A percentile compares a stretch with the other conserved stretches of the same genome.
phyloP scores from a whole-genome alignment of 2,329 filamentous ascomycete genomes.

The Paecilomyces sp. region DNA sequence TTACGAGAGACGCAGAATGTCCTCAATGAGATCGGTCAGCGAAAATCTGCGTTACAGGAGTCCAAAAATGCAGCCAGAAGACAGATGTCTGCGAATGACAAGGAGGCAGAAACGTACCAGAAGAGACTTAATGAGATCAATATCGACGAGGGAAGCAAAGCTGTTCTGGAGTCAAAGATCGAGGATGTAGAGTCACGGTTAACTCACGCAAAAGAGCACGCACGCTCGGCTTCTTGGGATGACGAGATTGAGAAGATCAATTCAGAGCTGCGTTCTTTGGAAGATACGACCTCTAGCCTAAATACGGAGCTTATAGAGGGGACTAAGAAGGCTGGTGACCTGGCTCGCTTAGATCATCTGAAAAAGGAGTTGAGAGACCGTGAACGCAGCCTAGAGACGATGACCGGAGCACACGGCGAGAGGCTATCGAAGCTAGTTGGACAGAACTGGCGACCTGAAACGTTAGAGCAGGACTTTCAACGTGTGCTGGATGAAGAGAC shows the following conservation, averaged over 20 bases:
- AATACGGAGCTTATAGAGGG: constrained; percentile 76
- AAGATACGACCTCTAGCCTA: constrained; percentile 64
- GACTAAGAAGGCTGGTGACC: constrained; percentile 71
- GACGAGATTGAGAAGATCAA: constrained; percentile 61
- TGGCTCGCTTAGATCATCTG: constrained; percentile 75
- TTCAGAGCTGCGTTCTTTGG: constrained; percentile 58
- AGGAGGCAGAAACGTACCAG: constrained; percentile 60
- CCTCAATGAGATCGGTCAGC: constrained; percentile 67
- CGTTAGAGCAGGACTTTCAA: constrained; percentile 66
- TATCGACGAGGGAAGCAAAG: constrained; percentile 78
- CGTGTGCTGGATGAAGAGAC: constrained; percentile 52
- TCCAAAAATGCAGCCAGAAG: constrained; percentile 67
- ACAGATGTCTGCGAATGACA: constrained; percentile 67
- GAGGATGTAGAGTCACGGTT: constrained; percentile 62
- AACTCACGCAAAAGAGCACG: constrained; percentile 54
- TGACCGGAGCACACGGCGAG: constrained; percentile 65
- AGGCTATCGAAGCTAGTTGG: constrained; percentile 62
- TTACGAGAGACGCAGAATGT: constrained; percentile 63
- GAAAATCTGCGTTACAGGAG: constrained; percentile 64
- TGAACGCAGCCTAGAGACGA: constrained; percentile 67
- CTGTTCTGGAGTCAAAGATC: constrained; percentile 66
- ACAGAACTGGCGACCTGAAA: constrained; percentile 59
- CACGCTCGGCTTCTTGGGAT: constrained; percentile 62
- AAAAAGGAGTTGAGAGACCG: constrained; percentile 72
- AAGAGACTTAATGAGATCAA: constrained; percentile 63